Base-by-base conservation (phyloP, 2,329 filamentous ascomycete species). In the Trichoderma lentiforme region DNA sequence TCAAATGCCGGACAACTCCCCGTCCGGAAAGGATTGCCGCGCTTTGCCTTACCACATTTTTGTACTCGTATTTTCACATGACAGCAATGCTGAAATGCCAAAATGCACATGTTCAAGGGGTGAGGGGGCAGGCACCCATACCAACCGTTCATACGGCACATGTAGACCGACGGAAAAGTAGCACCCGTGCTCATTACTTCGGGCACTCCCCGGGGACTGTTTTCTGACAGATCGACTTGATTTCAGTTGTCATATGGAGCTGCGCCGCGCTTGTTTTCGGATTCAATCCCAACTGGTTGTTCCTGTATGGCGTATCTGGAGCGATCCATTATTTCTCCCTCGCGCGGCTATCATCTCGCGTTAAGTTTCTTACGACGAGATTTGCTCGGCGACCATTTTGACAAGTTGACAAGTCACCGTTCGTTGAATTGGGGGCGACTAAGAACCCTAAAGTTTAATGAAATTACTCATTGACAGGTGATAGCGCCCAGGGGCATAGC, bases 191-290 rank as follows among this genome's bases (percentile, higher is more conserved):
- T n/a, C 36, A 39, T 60, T 51, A 62, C 57, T 61, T 51, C 67
- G 57, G 57, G 57, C 57, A 70, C 67, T 62, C 57, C 58, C 57
- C 43, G 39, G 39, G 39, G 57, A 62, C 43, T 21, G 28, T 24
- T 53, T 53, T 62, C n/a, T 70, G 66, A 69, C 36, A 34, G 58
- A 61, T 70, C 57, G 67, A 62, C 36, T 62, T 34, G 39, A 61
- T n/a, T 51, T 43, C 28, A 53, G n/a, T 32, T 18, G 30, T n/a
- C 36, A 70, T 43, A 21, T 70, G 43, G 39, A 34, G 28, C 56
- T 21, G 28, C 67, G 43, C 14, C 24, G 43, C 56, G 57, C 67
- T 70, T 60, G 39, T 34, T 53, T 8, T 70, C 67, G 67, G 67
- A 28, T 34, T 67, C n/a, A 47, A n/a, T 70, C 51, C 67, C 67